Evolutionary conservation across 1,284 basidiomycete species (phyloP).

Genomic region (Trichosporon sp.): DNA sequence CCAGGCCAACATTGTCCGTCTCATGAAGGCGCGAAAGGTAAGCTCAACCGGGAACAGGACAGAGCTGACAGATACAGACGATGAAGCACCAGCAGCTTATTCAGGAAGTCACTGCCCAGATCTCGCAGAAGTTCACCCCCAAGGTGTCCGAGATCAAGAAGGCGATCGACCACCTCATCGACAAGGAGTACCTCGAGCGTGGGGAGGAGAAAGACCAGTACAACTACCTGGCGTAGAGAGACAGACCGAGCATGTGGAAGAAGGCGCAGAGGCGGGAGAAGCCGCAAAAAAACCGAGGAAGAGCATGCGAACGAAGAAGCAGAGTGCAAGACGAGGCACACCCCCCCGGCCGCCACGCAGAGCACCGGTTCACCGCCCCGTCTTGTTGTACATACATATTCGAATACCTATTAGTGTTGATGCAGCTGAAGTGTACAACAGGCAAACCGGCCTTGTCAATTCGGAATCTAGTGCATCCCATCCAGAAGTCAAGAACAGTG

Average conservation of each 20-base stretch:
- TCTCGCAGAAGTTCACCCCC: slow-evolving; percentile 62
- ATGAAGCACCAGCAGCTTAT: slow-evolving; percentile 95
- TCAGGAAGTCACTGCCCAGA: slow-evolving; percentile 88
- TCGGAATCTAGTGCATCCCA: not conserved
- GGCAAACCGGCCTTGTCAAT: not conserved
- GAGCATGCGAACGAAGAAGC: not conserved
- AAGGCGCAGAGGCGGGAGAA: not conserved
- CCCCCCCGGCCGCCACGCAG: not conserved
- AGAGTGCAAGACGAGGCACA: not conserved
- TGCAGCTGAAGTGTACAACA: slow-evolving; percentile 20
- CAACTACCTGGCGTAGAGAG: slow-evolving; percentile 27
- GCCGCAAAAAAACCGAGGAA: not conserved
- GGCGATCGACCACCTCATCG: slow-evolving; percentile 95
- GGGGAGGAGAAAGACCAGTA: slow-evolving; percentile 67
- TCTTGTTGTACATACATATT: slow-evolving; percentile 20
- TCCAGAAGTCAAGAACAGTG: not conserved
- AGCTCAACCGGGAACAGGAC: slow-evolving; percentile 19
- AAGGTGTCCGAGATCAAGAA: slow-evolving; percentile 59
- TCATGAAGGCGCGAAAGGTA: slow-evolving; percentile 91
- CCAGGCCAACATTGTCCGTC: slow-evolving; percentile 94
- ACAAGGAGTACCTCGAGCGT: slow-evolving; percentile 97
- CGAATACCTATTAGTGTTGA: slow-evolving; percentile 14
- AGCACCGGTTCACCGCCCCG: not conserved
- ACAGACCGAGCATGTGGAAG: not conserved
- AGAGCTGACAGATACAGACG: slow-evolving; percentile 61